Conservation (phyloP, 1,284 basidiomycete species). For the Earliella scabrosa region DNA sequence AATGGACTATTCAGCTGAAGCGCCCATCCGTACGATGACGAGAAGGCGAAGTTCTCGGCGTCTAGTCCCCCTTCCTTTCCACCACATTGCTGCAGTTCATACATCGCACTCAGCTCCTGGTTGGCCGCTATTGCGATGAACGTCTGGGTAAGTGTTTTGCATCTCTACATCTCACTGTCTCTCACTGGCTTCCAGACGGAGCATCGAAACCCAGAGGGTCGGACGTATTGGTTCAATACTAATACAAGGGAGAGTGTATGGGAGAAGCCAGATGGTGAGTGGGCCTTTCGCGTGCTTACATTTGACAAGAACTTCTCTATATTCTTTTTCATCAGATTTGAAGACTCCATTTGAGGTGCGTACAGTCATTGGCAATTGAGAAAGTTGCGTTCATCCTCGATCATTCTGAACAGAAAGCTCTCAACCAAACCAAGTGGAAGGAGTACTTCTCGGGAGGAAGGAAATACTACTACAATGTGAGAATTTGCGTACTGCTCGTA, state of each 20-base stretch:
- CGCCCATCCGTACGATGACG: too few species aligned
- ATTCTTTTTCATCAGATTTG: slow-evolving; percentile 52
- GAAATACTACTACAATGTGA: slow-evolving; percentile 92
- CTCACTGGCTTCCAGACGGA: slow-evolving; percentile 54
- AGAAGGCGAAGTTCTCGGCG: too few species aligned
- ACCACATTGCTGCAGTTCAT: too few species aligned
- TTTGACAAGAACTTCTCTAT: background rate
- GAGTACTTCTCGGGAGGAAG: slow-evolving; percentile 89
- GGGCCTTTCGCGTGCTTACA: slow-evolving; percentile 4
- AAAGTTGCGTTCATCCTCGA: background rate
- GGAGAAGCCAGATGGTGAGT: slow-evolving; percentile 84
- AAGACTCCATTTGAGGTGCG: slow-evolving; percentile 86
- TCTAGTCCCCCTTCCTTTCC: too few species aligned
- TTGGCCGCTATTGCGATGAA: too few species aligned
- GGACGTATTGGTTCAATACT: slow-evolving; percentile 89
- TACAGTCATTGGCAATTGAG: background rate
- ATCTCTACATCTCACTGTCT: background rate
- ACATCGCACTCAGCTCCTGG: too few species aligned
- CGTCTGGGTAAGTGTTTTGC: slow-evolving; percentile 15
- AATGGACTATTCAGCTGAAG: too few species aligned
- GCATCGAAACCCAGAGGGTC: slow-evolving; percentile 82
- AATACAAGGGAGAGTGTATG: slow-evolving; percentile 79
- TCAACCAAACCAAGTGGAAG: slow-evolving; percentile 89
- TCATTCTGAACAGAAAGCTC: slow-evolving; percentile 61
- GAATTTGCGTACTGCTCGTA: slow-evolving; percentile 25